Evolutionary conservation across 192 early-diverging fungal species (phyloP).

Genomic region (Mortierella antarctica): DNA sequence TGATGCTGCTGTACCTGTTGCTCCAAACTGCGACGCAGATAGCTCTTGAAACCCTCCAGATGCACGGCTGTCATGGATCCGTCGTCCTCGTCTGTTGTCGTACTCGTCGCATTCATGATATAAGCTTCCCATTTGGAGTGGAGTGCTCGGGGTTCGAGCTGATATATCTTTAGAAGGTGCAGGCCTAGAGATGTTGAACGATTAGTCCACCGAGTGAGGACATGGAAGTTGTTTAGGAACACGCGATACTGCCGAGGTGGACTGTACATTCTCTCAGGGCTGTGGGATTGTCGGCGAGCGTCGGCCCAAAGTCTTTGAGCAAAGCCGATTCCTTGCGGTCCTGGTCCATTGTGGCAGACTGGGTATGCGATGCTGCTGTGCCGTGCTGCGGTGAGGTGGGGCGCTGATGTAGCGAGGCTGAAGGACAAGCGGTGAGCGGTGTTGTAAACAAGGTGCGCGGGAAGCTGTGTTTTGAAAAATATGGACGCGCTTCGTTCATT

Average conservation of each 20-base stretch:
- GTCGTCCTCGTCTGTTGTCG: slow-evolving; percentile 17
- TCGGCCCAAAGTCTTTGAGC: slow-evolving; percentile 5
- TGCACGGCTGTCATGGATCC: slow-evolving; percentile 27
- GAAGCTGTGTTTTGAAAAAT: too few relatives aligned
- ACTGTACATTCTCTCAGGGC: slow-evolving; percentile 9
- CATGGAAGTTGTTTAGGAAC: too few relatives aligned
- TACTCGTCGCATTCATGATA: slow-evolving; percentile 24
- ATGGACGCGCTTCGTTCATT: too few relatives aligned
- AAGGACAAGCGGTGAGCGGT: too few relatives aligned
- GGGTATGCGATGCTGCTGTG: too few relatives aligned
- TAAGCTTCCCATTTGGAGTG: slow-evolving; percentile 53
- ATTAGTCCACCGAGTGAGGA: too few relatives aligned
- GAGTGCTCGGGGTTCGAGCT: slow-evolving; percentile 29
- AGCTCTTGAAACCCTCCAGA: slow-evolving; percentile 41
- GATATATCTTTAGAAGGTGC: slow-evolving; percentile 29
- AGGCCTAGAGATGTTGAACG: slow-evolving; percentile 32
- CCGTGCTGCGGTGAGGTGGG: too few relatives aligned
- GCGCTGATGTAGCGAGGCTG: too few relatives aligned
- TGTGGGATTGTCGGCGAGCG: slow-evolving; percentile 1
- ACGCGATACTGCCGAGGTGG: too few relatives aligned
- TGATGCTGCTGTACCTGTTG: slow-evolving; percentile 18
- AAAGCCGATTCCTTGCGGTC: background rate
- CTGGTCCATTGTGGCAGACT: slow-evolving; percentile 1
- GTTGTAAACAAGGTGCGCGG: too few relatives aligned
- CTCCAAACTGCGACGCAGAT: slow-evolving; percentile 32